phyloP scores from a whole-genome alignment of 441 rosid species.

The Melastoma candidum region DNA sequence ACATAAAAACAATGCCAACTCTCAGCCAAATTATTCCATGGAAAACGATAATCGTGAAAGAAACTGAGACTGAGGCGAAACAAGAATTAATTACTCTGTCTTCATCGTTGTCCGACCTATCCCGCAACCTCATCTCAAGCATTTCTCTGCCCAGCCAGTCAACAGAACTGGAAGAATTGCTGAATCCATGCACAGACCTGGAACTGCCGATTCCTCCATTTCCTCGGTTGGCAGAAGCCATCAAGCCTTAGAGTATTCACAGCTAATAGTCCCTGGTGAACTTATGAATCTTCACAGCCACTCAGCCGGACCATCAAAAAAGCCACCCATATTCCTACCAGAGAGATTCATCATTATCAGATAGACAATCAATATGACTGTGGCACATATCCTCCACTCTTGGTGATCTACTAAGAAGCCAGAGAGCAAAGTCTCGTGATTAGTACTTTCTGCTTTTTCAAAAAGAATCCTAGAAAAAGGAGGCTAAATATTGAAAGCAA shows the following conservation, averaged over 20 bases:
- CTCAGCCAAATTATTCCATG: neutral
- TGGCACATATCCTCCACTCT: too few relatives aligned
- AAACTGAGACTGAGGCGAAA: conserved; percentile 2
- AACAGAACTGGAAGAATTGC: conserved; percentile 77
- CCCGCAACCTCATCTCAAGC: conserved; percentile 84
- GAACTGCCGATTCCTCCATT: conserved; percentile 95
- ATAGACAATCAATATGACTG: too few relatives aligned
- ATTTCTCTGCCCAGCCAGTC: conserved; percentile 95
- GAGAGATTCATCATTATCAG: too few relatives aligned
- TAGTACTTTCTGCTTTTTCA: too few relatives aligned
- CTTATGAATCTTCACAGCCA: too few relatives aligned
- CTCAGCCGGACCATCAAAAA: conserved; percentile 27
- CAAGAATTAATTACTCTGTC: conserved; percentile 51
- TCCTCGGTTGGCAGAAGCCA: conserved; percentile 84
- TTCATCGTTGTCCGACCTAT: conserved; percentile 69
- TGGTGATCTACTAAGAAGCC: too few relatives aligned
- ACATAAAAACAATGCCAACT: too few relatives aligned
- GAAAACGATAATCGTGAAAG: neutral
- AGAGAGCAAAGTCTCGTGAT: too few relatives aligned
- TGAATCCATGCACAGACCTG: conserved; percentile 70
- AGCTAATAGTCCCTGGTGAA: too few relatives aligned
- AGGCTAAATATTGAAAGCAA: too few relatives aligned
- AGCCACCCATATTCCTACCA: neutral
- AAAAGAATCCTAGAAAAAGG: too few relatives aligned
- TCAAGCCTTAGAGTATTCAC: neutral